A percentile compares a stretch with the other conserved stretches of the same genome.
Conservation (phyloP, 2,329 filamentous ascomycete species). For the Calonectria pteridis region DNA sequence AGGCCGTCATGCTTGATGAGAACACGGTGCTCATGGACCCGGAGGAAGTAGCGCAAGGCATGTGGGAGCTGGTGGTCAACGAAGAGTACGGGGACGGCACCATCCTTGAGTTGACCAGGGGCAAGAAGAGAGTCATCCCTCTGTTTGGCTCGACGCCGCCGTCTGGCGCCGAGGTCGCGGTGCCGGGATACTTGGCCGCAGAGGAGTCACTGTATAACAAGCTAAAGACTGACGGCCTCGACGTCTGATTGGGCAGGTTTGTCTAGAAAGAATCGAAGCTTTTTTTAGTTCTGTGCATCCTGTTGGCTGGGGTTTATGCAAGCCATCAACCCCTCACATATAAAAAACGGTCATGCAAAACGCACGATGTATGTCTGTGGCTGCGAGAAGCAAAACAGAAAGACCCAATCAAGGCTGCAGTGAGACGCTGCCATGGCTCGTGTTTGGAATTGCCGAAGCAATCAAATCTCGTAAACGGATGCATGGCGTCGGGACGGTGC, state of each 20-base stretch:
- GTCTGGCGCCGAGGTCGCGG: constrained; percentile 32
- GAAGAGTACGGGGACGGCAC: constrained; percentile 48
- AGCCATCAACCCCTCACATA: not conserved
- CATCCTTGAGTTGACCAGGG: constrained; percentile 47
- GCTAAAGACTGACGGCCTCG: constrained; percentile 38
- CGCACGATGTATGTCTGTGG: not conserved
- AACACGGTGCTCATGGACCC: constrained; percentile 46
- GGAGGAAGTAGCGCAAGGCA: constrained; percentile 48
- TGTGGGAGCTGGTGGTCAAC: constrained; percentile 44
- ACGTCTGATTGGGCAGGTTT: constrained; percentile 18
- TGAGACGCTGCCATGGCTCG: not conserved
- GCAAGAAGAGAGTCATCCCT: constrained; percentile 45
- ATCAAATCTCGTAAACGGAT: not conserved
- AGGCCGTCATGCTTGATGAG: constrained; percentile 42
- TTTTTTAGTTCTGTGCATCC: not conserved
- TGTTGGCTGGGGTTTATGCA: not conserved
- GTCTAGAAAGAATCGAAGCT: not conserved
- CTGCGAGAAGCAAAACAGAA: not conserved
- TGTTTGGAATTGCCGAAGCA: not conserved
- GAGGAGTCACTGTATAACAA: constrained; percentile 37
- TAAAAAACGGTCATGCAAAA: not conserved
- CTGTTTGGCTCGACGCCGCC: constrained; percentile 44
- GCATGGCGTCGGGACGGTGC: not conserved
- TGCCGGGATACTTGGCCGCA: constrained; percentile 43
- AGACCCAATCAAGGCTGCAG: not conserved